Conservation (phyloP, 2,329 filamentous ascomycete genomes). For the Stemphylium beticola region DNA sequence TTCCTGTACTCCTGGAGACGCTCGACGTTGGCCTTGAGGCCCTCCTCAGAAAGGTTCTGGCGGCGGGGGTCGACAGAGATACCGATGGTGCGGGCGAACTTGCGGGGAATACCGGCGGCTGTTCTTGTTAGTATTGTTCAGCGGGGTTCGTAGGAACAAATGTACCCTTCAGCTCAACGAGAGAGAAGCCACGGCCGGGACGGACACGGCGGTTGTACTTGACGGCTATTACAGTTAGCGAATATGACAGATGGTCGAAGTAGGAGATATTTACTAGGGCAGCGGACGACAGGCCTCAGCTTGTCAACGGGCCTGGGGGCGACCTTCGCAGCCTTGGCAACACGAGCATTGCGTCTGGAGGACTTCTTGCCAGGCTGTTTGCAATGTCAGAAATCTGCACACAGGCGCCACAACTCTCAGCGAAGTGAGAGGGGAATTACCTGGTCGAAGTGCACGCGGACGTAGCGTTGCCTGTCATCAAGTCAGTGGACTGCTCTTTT, state of each 20-base stretch:
- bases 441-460: slow-evolving; percentile 99
- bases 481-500: slow-evolving; percentile 28
- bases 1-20: slow-evolving; percentile 98
- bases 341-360: slow-evolving; percentile 86
- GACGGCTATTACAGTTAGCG: slow-evolving; percentile 1
- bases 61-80: slow-evolving; percentile 96
- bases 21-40: slow-evolving; percentile 90
- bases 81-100: slow-evolving; percentile 93
- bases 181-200: slow-evolving; percentile 95
- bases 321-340: slow-evolving; percentile 92
- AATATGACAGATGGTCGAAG: background rate
- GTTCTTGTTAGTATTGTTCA: slow-evolving; percentile 49
- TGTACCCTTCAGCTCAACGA: slow-evolving; percentile 95
- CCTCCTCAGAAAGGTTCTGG: slow-evolving; percentile 96
- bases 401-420: slow-evolving; percentile 62
- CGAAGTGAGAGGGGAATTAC: slow-evolving; percentile 68
- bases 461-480: slow-evolving; percentile 84
- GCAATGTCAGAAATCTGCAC: slow-evolving; percentile 43
- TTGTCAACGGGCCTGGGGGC: slow-evolving; percentile 97
- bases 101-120: slow-evolving; percentile 95
- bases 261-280: slow-evolving; percentile 62
- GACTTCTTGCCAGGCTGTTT: slow-evolving; percentile 91
- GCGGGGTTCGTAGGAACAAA: background rate
- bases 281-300: slow-evolving; percentile 94
- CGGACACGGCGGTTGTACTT: slow-evolving; percentile 91